Conservation (phyloP, 2,329 filamentous ascomycete genomes). For the Didymella lethalis region DNA sequence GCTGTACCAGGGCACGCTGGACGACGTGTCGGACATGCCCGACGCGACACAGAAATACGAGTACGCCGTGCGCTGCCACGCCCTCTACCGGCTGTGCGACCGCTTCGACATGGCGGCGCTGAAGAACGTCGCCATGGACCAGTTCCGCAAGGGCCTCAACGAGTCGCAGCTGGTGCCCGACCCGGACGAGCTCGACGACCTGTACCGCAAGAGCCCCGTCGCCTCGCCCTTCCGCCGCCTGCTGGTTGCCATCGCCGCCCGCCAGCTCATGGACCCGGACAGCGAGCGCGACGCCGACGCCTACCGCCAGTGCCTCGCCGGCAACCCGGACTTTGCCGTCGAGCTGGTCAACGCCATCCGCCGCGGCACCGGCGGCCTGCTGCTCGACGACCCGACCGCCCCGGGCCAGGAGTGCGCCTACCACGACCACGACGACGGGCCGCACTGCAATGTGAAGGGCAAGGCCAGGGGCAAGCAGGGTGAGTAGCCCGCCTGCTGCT, state of each 20-base stretch:
- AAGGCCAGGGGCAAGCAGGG: slow-evolving; percentile 48
- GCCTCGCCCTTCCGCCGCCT: slow-evolving; percentile 59
- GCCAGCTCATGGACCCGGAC: slow-evolving; percentile 65
- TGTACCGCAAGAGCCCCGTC: slow-evolving; percentile 57
- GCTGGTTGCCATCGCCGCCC: slow-evolving; percentile 65
- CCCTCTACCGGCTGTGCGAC: slow-evolving; percentile 62
- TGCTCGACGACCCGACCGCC: slow-evolving; percentile 62
- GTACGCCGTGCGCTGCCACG: slow-evolving; percentile 62
- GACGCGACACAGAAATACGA: slow-evolving; percentile 61
- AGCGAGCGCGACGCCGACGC: slow-evolving; percentile 58
- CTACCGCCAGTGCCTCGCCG: slow-evolving; percentile 60
- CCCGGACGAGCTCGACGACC: slow-evolving; percentile 62
- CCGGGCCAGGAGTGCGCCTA: slow-evolving; percentile 56
- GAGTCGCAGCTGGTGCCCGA: slow-evolving; percentile 62
- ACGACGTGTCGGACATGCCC: slow-evolving; percentile 57
- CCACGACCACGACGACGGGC: slow-evolving; percentile 60
- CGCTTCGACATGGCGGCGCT: slow-evolving; percentile 60
- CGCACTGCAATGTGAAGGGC: slow-evolving; percentile 49
- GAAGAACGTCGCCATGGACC: slow-evolving; percentile 63
- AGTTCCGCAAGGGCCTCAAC: slow-evolving; percentile 60
- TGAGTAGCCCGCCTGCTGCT: slow-evolving; percentile 38
- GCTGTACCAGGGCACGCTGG: slow-evolving; percentile 63
- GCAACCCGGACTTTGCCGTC: slow-evolving; percentile 61
- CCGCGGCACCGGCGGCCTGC: slow-evolving; percentile 57
- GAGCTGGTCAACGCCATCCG: slow-evolving; percentile 63